Conservation (phyloP, 192 early-diverging fungal species). For the Lunasporangiospora selenospora region DNA sequence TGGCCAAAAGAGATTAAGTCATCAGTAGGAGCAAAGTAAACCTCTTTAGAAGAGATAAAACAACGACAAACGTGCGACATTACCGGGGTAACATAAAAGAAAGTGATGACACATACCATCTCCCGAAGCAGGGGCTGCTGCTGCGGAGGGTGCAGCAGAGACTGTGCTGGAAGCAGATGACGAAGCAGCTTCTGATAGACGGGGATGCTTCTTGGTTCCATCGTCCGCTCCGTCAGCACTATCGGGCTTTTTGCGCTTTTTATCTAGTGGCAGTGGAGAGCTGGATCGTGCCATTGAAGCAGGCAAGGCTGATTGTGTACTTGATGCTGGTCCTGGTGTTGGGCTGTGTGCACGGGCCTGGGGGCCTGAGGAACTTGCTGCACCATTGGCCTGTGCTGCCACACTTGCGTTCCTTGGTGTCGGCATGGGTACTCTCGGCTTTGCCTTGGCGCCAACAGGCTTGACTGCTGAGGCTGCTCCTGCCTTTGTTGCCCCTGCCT, state of each 20-base stretch:
- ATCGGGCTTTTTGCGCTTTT: slow-evolving; percentile 19
- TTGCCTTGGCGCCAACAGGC: slow-evolving; percentile 25
- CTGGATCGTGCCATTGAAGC: slow-evolving; percentile 5
- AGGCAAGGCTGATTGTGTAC: background rate
- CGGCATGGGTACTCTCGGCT: slow-evolving; percentile 3
- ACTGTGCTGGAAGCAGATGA: background rate
- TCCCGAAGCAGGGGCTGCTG: slow-evolving; percentile 1
- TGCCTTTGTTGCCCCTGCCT: slow-evolving; percentile 34
- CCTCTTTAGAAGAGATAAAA: too few relatives aligned
- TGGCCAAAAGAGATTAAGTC: background rate
- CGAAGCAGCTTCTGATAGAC: slow-evolving; percentile 4
- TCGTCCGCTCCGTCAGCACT: slow-evolving; percentile 20
- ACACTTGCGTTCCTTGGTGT: slow-evolving; percentile 6
- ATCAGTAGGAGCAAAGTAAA: too few relatives aligned
- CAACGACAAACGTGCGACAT: too few relatives aligned
- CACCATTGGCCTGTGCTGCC: background rate
- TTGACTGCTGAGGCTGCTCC: slow-evolving; percentile 16
- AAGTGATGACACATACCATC: slow-evolving; percentile 25
- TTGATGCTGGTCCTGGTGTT: background rate
- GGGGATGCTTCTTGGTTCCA: slow-evolving; percentile 29
- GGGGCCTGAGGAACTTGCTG: background rate
- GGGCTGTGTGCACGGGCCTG: slow-evolving; percentile 34
- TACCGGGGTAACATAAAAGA: too few relatives aligned
- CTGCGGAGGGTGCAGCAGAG: background rate
- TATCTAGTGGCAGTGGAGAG: slow-evolving; percentile 15